A percentile compares a stretch with the other conserved stretches of the same genome.
phyloP scores from a whole-genome alignment of 2,329 filamentous ascomycete genomes.

The Paraphoma chrysanthemicola region DNA sequence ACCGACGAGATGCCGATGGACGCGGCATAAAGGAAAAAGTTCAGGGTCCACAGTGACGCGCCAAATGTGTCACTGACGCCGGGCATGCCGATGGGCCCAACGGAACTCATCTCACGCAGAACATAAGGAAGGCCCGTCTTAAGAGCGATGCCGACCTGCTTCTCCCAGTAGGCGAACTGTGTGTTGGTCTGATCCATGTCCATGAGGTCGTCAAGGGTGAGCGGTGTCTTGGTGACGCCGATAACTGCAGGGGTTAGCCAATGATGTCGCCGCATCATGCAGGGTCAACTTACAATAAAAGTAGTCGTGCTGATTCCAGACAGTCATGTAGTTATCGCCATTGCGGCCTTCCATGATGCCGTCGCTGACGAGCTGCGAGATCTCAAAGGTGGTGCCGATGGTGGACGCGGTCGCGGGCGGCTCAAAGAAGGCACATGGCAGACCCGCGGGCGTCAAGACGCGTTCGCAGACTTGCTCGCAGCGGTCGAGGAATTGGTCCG shows the following conservation, averaged over 20 bases:
- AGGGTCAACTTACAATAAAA: conserved; percentile 51
- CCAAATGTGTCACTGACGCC: conserved; percentile 58
- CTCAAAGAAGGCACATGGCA: conserved; percentile 57
- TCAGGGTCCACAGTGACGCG: conserved; percentile 60
- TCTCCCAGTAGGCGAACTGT: conserved; percentile 57
- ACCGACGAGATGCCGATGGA: conserved; percentile 57
- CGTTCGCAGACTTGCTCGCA: conserved; percentile 53
- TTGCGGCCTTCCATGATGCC: conserved; percentile 50
- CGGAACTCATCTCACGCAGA: conserved; percentile 60
- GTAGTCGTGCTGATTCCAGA: conserved; percentile 63
- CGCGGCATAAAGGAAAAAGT: conserved; percentile 60
- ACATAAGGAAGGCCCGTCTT: conserved; percentile 55
- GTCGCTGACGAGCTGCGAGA: conserved; percentile 49
- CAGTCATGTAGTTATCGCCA: conserved; percentile 48
- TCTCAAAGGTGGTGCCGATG: conserved; percentile 59
- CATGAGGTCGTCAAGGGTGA: conserved; percentile 56
- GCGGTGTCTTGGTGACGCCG: conserved; percentile 52
- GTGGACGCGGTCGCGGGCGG: conserved; percentile 58
- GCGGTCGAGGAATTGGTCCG: conserved; percentile 55
- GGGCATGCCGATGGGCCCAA: conserved; percentile 57
- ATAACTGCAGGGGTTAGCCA: conserved; percentile 46
- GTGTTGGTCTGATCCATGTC: conserved; percentile 54
- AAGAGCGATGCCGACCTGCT: conserved; percentile 52
- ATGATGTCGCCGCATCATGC: neutral
- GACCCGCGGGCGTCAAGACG: conserved; percentile 52